A percentile compares a stretch with the other conserved stretches of the same genome.
phyloP scores from a whole-genome alignment of 768 basidiomycete species.

The Lentinus brumalis region DNA sequence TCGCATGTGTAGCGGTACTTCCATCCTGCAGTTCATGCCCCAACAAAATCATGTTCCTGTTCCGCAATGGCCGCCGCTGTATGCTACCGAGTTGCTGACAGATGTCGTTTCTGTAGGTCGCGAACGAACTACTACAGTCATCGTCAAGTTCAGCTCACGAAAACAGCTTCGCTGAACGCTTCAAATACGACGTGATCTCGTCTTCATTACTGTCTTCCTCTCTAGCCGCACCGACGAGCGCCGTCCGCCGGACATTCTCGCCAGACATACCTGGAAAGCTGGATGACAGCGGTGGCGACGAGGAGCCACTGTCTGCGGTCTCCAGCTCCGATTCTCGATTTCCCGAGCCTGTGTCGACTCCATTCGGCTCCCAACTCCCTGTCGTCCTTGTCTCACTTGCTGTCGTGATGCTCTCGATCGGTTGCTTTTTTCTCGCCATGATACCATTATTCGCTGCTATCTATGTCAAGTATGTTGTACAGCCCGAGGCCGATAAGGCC shows the following conservation, averaged over 20 bases:
- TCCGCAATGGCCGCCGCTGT: no score
- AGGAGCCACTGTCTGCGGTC: background rate
- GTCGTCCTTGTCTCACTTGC: slow-evolving; percentile 24
- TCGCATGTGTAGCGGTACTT: no score
- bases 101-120: no score
- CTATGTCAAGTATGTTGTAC: slow-evolving; percentile 19
- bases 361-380: slow-evolving; percentile 14
- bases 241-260: slow-evolving; percentile 21
- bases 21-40: no score
- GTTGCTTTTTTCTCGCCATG: slow-evolving; percentile 24
- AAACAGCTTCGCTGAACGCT: slow-evolving; percentile 68
- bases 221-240: slow-evolving; percentile 40
- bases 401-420: slow-evolving; percentile 24
- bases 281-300: slow-evolving; percentile 15
- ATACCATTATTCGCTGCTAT: slow-evolving; percentile 19
- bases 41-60: no score
- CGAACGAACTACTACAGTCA: slow-evolving; percentile 10
- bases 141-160: slow-evolving; percentile 11
- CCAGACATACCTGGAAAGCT: slow-evolving; percentile 26
- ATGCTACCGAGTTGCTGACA: no score
- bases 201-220: slow-evolving; percentile 71
- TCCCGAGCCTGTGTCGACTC: background rate
- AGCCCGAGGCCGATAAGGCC: slow-evolving; percentile 14
- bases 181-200: slow-evolving; percentile 84
- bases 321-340: background rate